A percentile compares a stretch with the other conserved stretches of the same genome.
Evolutionary conservation across 768 basidiomycete species (phyloP).

Genomic region (Termitomyces sp.): DNA sequence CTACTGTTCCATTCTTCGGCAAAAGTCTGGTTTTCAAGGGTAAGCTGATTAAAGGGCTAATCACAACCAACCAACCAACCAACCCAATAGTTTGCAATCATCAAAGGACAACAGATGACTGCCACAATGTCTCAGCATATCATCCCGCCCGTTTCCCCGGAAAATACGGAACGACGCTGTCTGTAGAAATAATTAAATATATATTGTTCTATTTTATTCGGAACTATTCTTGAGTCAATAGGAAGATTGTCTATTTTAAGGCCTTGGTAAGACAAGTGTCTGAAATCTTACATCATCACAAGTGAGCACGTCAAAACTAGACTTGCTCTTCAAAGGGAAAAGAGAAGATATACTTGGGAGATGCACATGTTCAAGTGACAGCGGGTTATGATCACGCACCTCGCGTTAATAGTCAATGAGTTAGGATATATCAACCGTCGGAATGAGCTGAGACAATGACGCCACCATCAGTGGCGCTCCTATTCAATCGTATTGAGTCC

Average conservation of each 20-base stretch:
- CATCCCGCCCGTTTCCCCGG: not conserved
- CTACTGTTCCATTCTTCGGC: not conserved
- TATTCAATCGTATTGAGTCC: slow-evolving; percentile 1
- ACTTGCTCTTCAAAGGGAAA: not conserved
- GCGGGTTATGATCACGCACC: not conserved
- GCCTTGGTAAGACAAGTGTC: not conserved
- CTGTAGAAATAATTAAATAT: not conserved
- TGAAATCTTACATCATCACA: not conserved
- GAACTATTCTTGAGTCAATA: not conserved
- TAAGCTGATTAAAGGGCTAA: too few species aligned
- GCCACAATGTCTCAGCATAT: not conserved
- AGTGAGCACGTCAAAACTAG: not conserved
- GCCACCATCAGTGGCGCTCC: slow-evolving; percentile 10
- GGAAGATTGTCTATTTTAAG: not conserved
- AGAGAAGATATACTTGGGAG: not conserved
- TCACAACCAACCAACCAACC: too few species aligned
- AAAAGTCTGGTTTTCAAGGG: too few species aligned
- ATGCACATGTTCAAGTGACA: not conserved
- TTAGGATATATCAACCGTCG: not conserved
- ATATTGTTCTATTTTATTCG: not conserved
- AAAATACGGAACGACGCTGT: not conserved
- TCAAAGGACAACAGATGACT: not conserved
- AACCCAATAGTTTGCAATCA: too few species aligned
- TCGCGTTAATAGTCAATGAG: not conserved
- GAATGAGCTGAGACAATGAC: slow-evolving; percentile 7